Percentiles rank a stretch among this genome's conserved stretches.
Evolutionary conservation across 1,139 yeast genomes (phyloP).

Genomic region (Pichia terricola): DNA sequence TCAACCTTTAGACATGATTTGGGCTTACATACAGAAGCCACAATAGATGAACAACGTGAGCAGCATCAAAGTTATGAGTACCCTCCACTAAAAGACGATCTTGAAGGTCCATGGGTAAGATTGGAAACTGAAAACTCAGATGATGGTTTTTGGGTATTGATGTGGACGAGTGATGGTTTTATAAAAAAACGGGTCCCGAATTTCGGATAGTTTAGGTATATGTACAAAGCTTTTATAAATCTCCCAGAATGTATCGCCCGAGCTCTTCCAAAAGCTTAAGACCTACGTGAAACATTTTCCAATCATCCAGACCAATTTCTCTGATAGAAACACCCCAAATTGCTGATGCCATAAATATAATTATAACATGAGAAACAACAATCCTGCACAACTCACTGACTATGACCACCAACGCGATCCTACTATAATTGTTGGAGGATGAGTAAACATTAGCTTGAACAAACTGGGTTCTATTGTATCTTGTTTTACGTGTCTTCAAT

Average conservation of each 20-base stretch:
- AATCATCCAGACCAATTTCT: slow-evolving; percentile 18
- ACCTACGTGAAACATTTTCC: slow-evolving; percentile 17
- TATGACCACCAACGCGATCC: slow-evolving; percentile 18
- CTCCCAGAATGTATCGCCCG: slow-evolving; percentile 7
- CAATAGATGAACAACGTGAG: slow-evolving; percentile 51
- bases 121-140: slow-evolving; percentile 47
- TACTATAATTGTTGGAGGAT: slow-evolving; percentile 19
- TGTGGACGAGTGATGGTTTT: slow-evolving; percentile 54
- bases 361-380: slow-evolving; percentile 11
- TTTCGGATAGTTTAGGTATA: neutral
- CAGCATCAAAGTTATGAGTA: slow-evolving; percentile 62
- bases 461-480: neutral
- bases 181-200: slow-evolving; percentile 35
- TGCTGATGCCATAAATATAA: slow-evolving; percentile 11
- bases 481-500: neutral
- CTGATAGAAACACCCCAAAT: slow-evolving; percentile 14
- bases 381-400: slow-evolving; percentile 15
- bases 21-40: slow-evolving; percentile 13
- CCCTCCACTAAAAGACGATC: slow-evolving; percentile 55
- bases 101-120: slow-evolving; percentile 79
- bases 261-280: slow-evolving; percentile 16
- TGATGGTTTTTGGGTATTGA: slow-evolving; percentile 26
- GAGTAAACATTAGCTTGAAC: neutral
- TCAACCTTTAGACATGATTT: too few species aligned
- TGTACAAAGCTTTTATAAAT: neutral